Evolutionary conservation across 352 stramenopile genomes (phyloP), one percentile per base, ranked within the genome.

Genomic region (Pythium monospermum): DNA sequence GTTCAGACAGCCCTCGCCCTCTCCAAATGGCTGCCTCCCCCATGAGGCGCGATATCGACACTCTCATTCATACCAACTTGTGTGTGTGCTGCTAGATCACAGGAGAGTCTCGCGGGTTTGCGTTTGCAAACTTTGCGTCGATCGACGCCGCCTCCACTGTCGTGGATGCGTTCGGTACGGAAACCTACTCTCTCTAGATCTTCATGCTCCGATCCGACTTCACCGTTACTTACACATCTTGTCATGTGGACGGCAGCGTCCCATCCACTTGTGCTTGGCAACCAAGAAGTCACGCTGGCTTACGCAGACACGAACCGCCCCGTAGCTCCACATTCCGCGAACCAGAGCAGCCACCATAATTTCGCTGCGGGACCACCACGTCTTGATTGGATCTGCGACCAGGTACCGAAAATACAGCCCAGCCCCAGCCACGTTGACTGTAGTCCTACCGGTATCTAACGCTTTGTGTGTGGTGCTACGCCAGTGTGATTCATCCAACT

Each of bases 401-500:
- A 87, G 51, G 83, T 90, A 33, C 4, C 49, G 42, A 32, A 16
- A 22, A 3, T 28, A 16, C 16, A 19, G 4, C 35, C 10, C n/a
- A n/a, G n/a, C n/a, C n/a, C n/a, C n/a, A n/a, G n/a, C n/a, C n/a
- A n/a, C n/a, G n/a, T n/a, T n/a, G n/a, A n/a, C n/a, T n/a, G n/a
- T n/a, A n/a, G n/a, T n/a, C n/a, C n/a, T n/a, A n/a, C n/a, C n/a
- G n/a, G n/a, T n/a, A n/a, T n/a, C n/a, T n/a, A n/a, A n/a, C n/a
- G n/a, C n/a, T n/a, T n/a, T n/a, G n/a, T n/a, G n/a, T n/a, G n/a
- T n/a, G n/a, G n/a, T 8, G n/a, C 32, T 43, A 18, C 18, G 12
- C 3, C 36, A 94, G 83, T 94, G 83, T 50, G 62, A 85, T 33
- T 64, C 68, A n/a, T 76, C 68, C 12, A 94, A 91, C 49, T 94